phyloP scores from a whole-genome alignment of 2,329 filamentous ascomycete species.

The Trichophyton schoenleinii region DNA sequence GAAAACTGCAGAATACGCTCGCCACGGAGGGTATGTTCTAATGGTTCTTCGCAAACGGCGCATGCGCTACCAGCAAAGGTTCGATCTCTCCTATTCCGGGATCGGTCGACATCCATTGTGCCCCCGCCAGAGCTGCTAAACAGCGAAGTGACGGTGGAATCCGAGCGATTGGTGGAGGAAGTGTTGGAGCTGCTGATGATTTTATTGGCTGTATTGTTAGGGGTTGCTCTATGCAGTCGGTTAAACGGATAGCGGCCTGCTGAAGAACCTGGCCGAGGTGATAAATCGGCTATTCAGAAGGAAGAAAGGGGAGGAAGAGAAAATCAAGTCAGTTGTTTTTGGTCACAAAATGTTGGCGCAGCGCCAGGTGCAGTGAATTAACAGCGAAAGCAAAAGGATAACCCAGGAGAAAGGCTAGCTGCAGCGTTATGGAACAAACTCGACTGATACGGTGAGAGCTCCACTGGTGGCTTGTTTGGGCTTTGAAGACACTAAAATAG shows the following conservation, averaged over 20 bases:
- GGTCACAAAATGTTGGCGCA: background rate
- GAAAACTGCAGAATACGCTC: slow-evolving; percentile 93
- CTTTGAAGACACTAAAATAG: background rate
- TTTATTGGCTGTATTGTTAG: background rate
- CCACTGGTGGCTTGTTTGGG: slow-evolving; percentile 2
- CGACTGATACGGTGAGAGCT: background rate
- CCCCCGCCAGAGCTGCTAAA: slow-evolving; percentile 22
- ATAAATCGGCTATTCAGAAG: background rate
- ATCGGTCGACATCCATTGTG: slow-evolving; percentile 62
- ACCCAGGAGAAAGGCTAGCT: background rate
- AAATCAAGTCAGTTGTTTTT: slow-evolving; percentile 7
- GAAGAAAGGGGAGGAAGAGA: slow-evolving; percentile 2
- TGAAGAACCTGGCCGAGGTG: background rate
- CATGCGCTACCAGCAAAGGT: slow-evolving; percentile 94
- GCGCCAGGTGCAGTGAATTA: slow-evolving; percentile 7
- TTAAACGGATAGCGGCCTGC: background rate
- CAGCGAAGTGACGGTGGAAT: background rate
- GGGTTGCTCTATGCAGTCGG: background rate
- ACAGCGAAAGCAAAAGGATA: slow-evolving; percentile 8
- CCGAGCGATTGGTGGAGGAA: slow-evolving; percentile 1
- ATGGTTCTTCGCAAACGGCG: slow-evolving; percentile 87
- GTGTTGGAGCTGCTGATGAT: background rate
- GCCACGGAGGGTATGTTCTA: slow-evolving; percentile 88
- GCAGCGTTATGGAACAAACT: slow-evolving; percentile 1
- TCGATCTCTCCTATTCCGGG: slow-evolving; percentile 69